These are phyloP conservation scores for Serendipita sp. DNA, from an alignment of 768 basidiomycete species.

Conservation along the genomic window DNA sequence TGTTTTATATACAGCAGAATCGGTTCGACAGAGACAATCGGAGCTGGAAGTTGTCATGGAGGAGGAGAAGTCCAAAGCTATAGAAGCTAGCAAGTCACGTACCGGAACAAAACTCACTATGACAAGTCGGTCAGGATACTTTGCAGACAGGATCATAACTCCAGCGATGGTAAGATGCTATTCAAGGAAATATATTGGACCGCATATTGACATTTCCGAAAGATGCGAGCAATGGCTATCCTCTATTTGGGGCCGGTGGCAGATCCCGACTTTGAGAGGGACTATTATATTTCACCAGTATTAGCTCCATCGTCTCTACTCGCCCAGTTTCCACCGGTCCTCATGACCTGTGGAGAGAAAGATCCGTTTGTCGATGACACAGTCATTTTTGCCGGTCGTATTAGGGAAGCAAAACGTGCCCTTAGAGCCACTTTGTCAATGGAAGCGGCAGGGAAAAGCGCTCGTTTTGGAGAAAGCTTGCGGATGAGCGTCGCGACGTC, in stretches of 20 bases:
- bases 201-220: slow-evolving; percentile 9
- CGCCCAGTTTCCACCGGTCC: slow-evolving; percentile 83
- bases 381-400: slow-evolving; percentile 84
- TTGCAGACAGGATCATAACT: slow-evolving; percentile 85
- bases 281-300: slow-evolving; percentile 94
- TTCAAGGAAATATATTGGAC: not conserved
- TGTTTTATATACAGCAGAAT: slow-evolving; percentile 32
- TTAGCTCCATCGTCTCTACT: slow-evolving; percentile 70
- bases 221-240: slow-evolving; percentile 99
- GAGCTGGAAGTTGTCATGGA: slow-evolving; percentile 7
- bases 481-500: slow-evolving; percentile 34
- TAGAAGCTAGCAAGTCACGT: slow-evolving; percentile 22
- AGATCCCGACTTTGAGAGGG: slow-evolving; percentile 85
- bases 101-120: slow-evolving; percentile 85
- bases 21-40: slow-evolving; percentile 10
- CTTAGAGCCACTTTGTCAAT: slow-evolving; percentile 61
- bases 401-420: slow-evolving; percentile 87
- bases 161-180: slow-evolving; percentile 75
- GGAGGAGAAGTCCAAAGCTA: slow-evolving; percentile 16
- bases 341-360: slow-evolving; percentile 92
- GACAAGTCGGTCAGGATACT: slow-evolving; percentile 87
- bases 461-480: slow-evolving; percentile 43
- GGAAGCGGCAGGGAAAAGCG: slow-evolving; percentile 42
- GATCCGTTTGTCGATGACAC: slow-evolving; percentile 96
- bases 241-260: slow-evolving; percentile 88